phyloP scores from a whole-genome alignment of 176 grass and related monocot species.

The Triticum dicoccoides region DNA sequence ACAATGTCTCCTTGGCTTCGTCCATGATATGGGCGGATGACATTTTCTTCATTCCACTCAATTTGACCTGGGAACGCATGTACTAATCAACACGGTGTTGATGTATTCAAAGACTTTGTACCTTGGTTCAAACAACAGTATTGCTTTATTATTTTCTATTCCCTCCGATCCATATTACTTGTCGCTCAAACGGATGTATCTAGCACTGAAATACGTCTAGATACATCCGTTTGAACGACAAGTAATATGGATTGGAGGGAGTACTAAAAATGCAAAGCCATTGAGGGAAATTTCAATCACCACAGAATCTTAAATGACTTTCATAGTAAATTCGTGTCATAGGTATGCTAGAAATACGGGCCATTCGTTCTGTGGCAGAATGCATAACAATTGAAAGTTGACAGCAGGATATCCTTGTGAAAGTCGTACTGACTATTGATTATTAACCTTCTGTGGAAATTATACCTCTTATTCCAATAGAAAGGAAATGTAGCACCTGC shows the following conservation, averaged over 20 bases:
- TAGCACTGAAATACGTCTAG: too few species aligned
- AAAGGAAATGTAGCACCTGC: constrained; percentile 1
- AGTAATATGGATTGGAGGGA: too few species aligned
- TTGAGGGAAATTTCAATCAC: not conserved
- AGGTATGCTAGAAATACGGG: not conserved
- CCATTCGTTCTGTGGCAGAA: not conserved
- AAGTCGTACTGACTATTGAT: not conserved
- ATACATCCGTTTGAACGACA: too few species aligned
- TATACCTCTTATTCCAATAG: not conserved
- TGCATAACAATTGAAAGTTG: constrained; percentile 5
- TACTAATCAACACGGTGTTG: constrained; percentile 3
- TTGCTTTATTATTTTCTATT: constrained; percentile 19
- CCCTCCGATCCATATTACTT: too few species aligned
- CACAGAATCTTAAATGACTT: not conserved
- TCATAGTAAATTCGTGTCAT: not conserved
- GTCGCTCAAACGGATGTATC: too few species aligned
- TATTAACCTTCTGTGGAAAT: not conserved
- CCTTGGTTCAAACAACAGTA: constrained; percentile 1
- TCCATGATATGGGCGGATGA: not conserved
- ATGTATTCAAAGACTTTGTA: not conserved
- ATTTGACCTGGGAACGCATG: constrained; percentile 28
- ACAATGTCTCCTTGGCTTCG: constrained; percentile 20
- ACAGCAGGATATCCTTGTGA: not conserved
- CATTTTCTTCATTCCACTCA: constrained; percentile 8
- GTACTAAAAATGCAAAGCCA: not conserved